phyloP scores from a whole-genome alignment of 2,329 filamentous ascomycete species.

The Cyphellophora attinorum region DNA sequence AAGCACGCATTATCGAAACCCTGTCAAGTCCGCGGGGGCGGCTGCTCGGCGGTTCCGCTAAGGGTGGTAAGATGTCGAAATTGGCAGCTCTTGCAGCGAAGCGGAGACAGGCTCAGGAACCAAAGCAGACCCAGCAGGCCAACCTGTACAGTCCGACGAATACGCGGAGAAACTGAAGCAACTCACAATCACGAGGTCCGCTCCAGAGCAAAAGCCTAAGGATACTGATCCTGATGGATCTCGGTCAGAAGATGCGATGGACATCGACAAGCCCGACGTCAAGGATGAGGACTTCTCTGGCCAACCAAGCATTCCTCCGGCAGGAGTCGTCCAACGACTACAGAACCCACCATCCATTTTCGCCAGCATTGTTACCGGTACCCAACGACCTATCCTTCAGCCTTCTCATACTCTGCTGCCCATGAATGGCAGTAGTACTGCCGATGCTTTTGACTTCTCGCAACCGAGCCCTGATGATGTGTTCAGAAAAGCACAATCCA shows the following conservation, averaged over 20 bases:
- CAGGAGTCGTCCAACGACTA: constrained; percentile 4
- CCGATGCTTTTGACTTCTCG: constrained; percentile 52
- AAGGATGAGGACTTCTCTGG: constrained; percentile 8
- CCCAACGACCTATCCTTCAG: no score
- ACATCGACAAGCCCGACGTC: constrained; percentile 14
- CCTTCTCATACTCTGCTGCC: constrained; percentile 24
- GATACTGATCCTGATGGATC: no score
- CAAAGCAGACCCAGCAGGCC: constrained; percentile 53
- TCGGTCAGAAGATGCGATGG: constrained; percentile 7
- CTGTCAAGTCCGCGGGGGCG: constrained; percentile 52
- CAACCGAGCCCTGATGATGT: constrained; percentile 87
- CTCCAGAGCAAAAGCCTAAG: background rate
- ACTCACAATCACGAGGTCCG: background rate
- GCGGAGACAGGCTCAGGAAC: no score
- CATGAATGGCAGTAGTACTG: background rate
- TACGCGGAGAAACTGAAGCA: no score
- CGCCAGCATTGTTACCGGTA: constrained; percentile 18
- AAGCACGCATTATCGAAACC: constrained; percentile 53
- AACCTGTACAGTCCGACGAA: constrained; percentile 31
- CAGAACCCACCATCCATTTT: constrained; percentile 14
- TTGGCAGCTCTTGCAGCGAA: constrained; percentile 81
- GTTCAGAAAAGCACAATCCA: constrained; percentile 68
- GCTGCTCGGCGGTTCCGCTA: constrained; percentile 67
- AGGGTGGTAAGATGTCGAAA: constrained; percentile 69
- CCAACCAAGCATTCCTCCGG: no score